Conservation (phyloP, 169 alveolate genomes). For the Cyclospora cayetanensis region DNA sequence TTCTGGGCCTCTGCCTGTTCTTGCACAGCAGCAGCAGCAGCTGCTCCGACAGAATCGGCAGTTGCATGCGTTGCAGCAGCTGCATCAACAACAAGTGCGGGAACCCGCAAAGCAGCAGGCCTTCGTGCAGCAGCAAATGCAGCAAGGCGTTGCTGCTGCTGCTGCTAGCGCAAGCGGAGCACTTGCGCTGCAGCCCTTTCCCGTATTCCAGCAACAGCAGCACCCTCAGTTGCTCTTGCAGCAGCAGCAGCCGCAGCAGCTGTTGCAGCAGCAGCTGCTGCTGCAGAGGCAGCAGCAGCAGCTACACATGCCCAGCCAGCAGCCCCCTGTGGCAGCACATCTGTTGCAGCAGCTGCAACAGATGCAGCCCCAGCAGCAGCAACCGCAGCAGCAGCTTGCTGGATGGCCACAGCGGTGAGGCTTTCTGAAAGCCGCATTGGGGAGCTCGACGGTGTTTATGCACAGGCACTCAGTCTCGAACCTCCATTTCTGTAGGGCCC, state of each 20-base stretch:
- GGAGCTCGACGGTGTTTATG: neutral
- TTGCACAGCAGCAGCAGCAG: conserved; percentile 45
- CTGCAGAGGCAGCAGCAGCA: conserved; percentile 54
- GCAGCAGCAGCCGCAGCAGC: conserved; percentile 45
- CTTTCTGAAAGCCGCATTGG: neutral
- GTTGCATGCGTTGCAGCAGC: conserved; percentile 34
- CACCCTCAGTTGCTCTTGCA: conserved; percentile 33
- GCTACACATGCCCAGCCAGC: conserved; percentile 30
- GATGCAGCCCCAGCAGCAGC: conserved; percentile 32
- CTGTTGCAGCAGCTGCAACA: conserved; percentile 33
- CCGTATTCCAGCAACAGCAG: conserved; percentile 34
- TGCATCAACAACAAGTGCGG: conserved; percentile 8
- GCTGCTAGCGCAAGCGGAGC: neutral
- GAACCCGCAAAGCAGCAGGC: neutral
- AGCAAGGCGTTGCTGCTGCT: conserved; percentile 28
- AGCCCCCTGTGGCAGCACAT: neutral
- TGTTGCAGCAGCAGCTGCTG: conserved; percentile 43
- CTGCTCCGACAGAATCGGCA: conserved; percentile 33
- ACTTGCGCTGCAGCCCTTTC: conserved; percentile 12
- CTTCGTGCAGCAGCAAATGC: conserved; percentile 11
- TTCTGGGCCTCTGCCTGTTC: too few relatives aligned
- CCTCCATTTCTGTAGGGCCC: neutral
- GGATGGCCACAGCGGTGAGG: conserved; percentile 3
- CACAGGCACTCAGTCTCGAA: neutral
- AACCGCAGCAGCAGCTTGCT: conserved; percentile 8